Conservation (phyloP, 768 basidiomycete species). For the Leccinum olivaceopallidum region DNA sequence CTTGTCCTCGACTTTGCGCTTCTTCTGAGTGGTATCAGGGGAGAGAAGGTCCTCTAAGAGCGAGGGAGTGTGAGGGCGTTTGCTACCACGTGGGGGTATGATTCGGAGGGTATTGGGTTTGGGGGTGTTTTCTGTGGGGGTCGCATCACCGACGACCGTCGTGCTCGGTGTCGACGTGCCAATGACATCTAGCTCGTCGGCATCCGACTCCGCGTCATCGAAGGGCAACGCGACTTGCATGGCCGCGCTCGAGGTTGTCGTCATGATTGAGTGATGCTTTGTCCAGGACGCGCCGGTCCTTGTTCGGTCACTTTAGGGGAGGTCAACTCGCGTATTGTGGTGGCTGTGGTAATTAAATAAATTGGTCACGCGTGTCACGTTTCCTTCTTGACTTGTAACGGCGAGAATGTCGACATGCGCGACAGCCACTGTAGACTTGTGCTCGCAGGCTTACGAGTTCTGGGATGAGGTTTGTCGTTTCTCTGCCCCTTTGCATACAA, state of each 20-base stretch:
- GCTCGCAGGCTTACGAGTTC: not conserved
- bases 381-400: not conserved
- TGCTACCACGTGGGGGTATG: constrained; percentile 16
- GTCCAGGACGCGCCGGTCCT: not conserved
- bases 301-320: constrained; percentile 20
- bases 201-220: constrained; percentile 9
- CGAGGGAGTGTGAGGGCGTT: constrained; percentile 20
- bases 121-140: constrained; percentile 18
- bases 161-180: constrained; percentile 29
- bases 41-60: not conserved
- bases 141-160: constrained; percentile 30
- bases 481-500: not conserved
- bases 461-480: not conserved
- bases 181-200: constrained; percentile 34
- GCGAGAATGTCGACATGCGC: not conserved
- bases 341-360: constrained; percentile 15
- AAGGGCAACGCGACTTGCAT: constrained; percentile 14
- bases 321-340: constrained; percentile 25
- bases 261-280: not conserved
- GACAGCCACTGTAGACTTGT: not conserved
- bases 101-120: constrained; percentile 6
- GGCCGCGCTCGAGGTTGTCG: not conserved
- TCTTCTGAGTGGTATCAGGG: constrained; percentile 20
- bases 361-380: not conserved
- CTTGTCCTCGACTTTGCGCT: constrained; percentile 36